Evolutionary conservation across 306 rosid species (phyloP).

Genomic region (Inga oerstediana): DNA sequence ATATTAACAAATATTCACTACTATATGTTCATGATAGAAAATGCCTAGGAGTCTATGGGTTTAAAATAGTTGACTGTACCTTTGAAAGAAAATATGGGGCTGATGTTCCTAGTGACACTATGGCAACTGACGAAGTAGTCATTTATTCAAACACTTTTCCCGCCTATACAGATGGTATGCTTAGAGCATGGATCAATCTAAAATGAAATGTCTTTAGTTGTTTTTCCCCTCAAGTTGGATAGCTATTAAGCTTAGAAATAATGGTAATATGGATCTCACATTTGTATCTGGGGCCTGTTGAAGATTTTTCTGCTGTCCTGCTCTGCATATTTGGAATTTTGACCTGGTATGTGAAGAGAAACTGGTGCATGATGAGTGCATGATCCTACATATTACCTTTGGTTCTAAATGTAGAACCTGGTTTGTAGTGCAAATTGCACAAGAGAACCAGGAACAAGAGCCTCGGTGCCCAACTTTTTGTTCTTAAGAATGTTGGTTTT

Average conservation of each 20-base stretch:
- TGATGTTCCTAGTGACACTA: not conserved
- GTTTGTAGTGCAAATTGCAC: too few relatives aligned
- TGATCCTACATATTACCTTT: not conserved
- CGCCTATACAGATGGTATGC: not conserved
- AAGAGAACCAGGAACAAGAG: too few relatives aligned
- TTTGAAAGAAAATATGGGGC: not conserved
- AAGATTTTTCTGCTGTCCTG: not conserved
- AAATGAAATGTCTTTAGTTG: not conserved
- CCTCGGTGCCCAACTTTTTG: too few relatives aligned
- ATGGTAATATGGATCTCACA: not conserved
- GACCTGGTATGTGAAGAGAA: not conserved
- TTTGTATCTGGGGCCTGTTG: not conserved
- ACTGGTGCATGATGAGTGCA: not conserved
- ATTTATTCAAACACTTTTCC: not conserved
- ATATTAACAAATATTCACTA: not conserved
- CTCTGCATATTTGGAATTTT: not conserved
- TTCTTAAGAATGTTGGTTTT: too few relatives aligned
- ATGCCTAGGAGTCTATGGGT: not conserved
- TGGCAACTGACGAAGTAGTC: not conserved
- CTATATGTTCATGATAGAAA: conserved; percentile 22
- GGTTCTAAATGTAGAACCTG: too few relatives aligned
- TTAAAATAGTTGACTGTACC: conserved; percentile 2
- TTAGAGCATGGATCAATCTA: not conserved
- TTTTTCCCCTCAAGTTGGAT: not conserved
- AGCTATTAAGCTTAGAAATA: not conserved